Evolutionary conservation across 2,329 filamentous ascomycete species (phyloP).

Genomic region (Pleoardoris graminearum): DNA sequence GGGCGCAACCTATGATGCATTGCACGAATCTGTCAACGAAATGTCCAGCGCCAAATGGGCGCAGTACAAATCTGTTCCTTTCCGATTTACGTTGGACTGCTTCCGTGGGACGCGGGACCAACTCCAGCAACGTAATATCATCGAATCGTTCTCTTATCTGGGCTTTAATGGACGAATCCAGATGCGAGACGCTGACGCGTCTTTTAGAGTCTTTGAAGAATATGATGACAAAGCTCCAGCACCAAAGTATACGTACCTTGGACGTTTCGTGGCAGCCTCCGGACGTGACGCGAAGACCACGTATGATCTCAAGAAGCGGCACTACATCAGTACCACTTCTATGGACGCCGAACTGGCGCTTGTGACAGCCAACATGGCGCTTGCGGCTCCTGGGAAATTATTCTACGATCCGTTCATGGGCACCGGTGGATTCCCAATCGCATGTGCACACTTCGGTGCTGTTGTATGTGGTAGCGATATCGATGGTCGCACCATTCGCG

Average conservation of each 20-base stretch:
- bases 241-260: constrained; percentile 68
- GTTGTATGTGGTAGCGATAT: constrained; percentile 87
- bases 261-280: constrained; percentile 69
- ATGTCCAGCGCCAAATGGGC: constrained; percentile 68
- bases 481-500: constrained; percentile 84
- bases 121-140: constrained; percentile 69
- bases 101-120: constrained; percentile 73
- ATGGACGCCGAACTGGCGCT: constrained; percentile 96
- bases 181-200: constrained; percentile 69
- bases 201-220: constrained; percentile 82
- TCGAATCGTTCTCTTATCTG: constrained; percentile 80
- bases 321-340: constrained; percentile 92
- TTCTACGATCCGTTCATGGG: constrained; percentile 97
- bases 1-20: constrained; percentile 65
- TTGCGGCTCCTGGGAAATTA: constrained; percentile 78
- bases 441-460: constrained; percentile 88
- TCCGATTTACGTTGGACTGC: constrained; percentile 83
- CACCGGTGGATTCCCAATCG: constrained; percentile 89
- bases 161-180: constrained; percentile 76
- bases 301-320: constrained; percentile 89
- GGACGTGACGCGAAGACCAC: constrained; percentile 68
- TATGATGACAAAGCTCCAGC: constrained; percentile 62
- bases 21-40: constrained; percentile 67
- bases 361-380: constrained; percentile 87
- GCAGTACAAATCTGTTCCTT: constrained; percentile 66